Conservation (phyloP, 2,329 filamentous ascomycete genomes). For the Dactylellina cionopaga region DNA sequence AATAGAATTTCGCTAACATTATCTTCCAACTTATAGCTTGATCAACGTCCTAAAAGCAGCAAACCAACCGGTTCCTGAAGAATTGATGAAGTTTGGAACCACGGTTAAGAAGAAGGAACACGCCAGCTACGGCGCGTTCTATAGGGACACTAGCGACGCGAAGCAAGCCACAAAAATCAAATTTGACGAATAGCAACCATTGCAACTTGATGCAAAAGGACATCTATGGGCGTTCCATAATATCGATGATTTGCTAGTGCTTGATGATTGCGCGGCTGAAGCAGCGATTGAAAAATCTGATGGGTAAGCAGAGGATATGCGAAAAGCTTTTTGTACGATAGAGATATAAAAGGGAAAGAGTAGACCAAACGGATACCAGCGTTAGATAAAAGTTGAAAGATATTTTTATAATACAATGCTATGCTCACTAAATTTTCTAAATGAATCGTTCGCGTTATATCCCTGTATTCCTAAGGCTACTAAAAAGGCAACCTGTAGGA, state of each 20-base stretch:
- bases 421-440: background rate
- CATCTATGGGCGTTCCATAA: constrained; percentile 23
- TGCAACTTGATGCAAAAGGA: constrained; percentile 15
- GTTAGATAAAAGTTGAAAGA: constrained; percentile 30
- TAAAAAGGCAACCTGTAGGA: too few species aligned
- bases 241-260: constrained; percentile 10
- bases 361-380: background rate
- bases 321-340: background rate
- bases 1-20: constrained; percentile 55
- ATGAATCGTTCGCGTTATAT: too few species aligned
- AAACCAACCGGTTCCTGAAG: constrained; percentile 88
- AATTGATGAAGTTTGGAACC: constrained; percentile 92
- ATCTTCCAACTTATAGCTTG: constrained; percentile 66
- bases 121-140: constrained; percentile 93
- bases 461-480: too few species aligned
- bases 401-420: constrained; percentile 7
- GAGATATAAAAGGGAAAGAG: background rate
- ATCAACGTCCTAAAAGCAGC: constrained; percentile 96
- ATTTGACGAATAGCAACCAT: constrained; percentile 55
- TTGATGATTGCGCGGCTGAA: background rate
- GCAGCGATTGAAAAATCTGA: background rate
- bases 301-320: background rate
- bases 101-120: constrained; percentile 99
- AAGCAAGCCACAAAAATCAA: constrained; percentile 57
- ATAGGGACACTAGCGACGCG: constrained; percentile 81